Evolutionary conservation across 306 rosid species (phyloP).

Genomic region (Prunus persica): Prunus_persica_NCBIv2 NC_034010.1:4149501-4150000

Average conservation of each 20-base stretch:
- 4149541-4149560: no score
- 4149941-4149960: slow-evolving; percentile 52
- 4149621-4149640: not conserved
- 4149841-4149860: slow-evolving; percentile 98
- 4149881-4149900: slow-evolving; percentile 95
- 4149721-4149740: slow-evolving; percentile 29
- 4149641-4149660: no score
- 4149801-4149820: slow-evolving; percentile 83
- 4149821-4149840: slow-evolving; percentile 90
- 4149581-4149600: not conserved
- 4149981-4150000: slow-evolving; percentile 99
- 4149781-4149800: slow-evolving; percentile 98
- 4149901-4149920: slow-evolving; percentile 80
- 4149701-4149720: not conserved
- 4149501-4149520: no score
- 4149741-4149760: slow-evolving; percentile 99
- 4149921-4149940: slow-evolving; percentile 59
- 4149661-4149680: no score
- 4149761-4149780: slow-evolving; percentile 89
- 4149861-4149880: slow-evolving; percentile 98
- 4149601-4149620: not conserved
- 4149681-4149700: no score
- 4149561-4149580: no score
- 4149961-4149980: slow-evolving; percentile 83
- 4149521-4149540: no score